phyloP scores from a whole-genome alignment of 2,329 filamentous ascomycete species.

The Akanthomyces muscarius region DNA sequence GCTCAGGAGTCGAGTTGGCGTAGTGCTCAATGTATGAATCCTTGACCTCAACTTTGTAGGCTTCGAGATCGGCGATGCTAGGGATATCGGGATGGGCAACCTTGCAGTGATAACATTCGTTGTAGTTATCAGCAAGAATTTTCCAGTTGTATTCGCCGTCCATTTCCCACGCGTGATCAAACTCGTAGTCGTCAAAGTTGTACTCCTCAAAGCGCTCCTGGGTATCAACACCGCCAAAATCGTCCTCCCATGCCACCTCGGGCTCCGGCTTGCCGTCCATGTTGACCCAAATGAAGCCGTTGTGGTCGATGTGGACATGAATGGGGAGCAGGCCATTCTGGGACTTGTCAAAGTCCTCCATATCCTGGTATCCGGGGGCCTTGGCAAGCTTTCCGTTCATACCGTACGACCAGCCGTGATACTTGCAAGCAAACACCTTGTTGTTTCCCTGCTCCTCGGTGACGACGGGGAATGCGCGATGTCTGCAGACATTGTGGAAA shows the following conservation, averaged over 20 bases:
- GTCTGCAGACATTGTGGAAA: conserved; percentile 57
- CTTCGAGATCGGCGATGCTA: conserved; percentile 52
- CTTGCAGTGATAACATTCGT: conserved; percentile 62
- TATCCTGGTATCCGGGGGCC: conserved; percentile 50
- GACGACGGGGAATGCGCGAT: conserved; percentile 54
- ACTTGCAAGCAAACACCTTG: conserved; percentile 51
- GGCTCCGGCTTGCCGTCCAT: conserved; percentile 44
- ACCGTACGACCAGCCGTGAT: conserved; percentile 58
- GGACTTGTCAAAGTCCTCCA: conserved; percentile 48
- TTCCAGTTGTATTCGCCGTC: conserved; percentile 58
- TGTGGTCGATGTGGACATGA: conserved; percentile 44
- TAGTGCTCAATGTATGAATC: conserved; percentile 48
- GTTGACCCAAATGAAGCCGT: conserved; percentile 55
- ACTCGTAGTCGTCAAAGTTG: conserved; percentile 50
- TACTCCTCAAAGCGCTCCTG: conserved; percentile 43
- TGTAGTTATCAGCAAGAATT: conserved; percentile 60
- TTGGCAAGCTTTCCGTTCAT: conserved; percentile 51
- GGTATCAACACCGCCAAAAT: conserved; percentile 45
- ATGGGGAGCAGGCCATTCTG: conserved; percentile 49
- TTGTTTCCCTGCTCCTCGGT: conserved; percentile 42
- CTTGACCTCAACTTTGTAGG: conserved; percentile 49
- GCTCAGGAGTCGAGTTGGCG: conserved; percentile 43
- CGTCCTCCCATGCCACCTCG: conserved; percentile 48
- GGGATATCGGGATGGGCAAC: conserved; percentile 56
- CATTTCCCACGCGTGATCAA: conserved; percentile 56